Evolutionary conservation across 2,329 filamentous ascomycete species (phyloP).

Genomic region (Tolypocladium inflatum): DNA sequence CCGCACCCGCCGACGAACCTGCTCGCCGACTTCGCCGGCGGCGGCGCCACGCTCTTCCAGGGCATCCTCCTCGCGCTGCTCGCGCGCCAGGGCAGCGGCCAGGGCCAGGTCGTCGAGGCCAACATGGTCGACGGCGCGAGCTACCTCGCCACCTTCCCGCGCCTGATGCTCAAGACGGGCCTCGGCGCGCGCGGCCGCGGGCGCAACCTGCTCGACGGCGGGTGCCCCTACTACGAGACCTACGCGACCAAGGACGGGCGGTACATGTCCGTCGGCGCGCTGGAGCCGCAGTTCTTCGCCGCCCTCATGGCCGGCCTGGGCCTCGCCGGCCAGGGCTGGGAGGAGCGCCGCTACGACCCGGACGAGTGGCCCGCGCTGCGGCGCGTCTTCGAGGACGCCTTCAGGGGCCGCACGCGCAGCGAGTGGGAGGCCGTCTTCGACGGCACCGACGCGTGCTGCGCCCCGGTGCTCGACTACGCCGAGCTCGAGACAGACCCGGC

Average conservation of each 20-base stretch:
- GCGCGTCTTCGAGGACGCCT: constrained; percentile 49
- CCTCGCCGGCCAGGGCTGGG: constrained; percentile 41
- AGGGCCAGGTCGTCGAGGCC: constrained; percentile 83
- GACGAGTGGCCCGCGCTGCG: constrained; percentile 59
- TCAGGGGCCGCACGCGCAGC: constrained; percentile 57
- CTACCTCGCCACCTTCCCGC: constrained; percentile 70
- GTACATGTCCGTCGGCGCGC: constrained; percentile 80
- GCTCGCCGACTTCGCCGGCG: constrained; percentile 84
- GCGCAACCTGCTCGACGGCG: constrained; percentile 71
- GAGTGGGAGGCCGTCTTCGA: constrained; percentile 87
- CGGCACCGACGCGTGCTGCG: constrained; percentile 84
- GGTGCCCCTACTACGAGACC: constrained; percentile 80
- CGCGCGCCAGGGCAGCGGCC: constrained; percentile 50
- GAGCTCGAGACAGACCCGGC: constrained; percentile 51
- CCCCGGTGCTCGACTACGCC: constrained; percentile 68
- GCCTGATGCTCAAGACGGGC: constrained; percentile 54
- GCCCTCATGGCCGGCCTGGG: constrained; percentile 58
- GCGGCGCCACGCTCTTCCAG: constrained; percentile 71
- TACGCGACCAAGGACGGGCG: constrained; percentile 74
- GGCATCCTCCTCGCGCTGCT: constrained; percentile 76
- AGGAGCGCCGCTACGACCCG: constrained; percentile 47
- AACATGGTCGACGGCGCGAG: constrained; percentile 92
- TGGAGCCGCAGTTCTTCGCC: constrained; percentile 80
- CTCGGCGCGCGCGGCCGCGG: constrained; percentile 58
- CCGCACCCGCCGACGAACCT: constrained; percentile 78